Conservation (phyloP, 305 asterid genomes). For the Fraxinus velutina region DNA sequence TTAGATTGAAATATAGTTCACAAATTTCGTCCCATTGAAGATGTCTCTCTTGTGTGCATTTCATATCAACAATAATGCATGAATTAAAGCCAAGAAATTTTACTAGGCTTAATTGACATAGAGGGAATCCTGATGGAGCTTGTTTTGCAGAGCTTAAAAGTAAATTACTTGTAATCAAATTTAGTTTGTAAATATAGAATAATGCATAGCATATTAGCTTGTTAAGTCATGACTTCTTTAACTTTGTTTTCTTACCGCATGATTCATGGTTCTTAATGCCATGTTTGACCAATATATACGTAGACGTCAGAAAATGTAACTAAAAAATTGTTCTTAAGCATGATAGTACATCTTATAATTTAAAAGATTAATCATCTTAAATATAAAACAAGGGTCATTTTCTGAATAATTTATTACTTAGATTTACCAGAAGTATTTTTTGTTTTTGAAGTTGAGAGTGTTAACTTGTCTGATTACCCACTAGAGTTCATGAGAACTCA, state of each 20-base stretch:
- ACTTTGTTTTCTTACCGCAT: not conserved
- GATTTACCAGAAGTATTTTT: not conserved
- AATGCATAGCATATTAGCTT: not conserved
- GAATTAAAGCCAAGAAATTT: not conserved
- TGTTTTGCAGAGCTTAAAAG: not conserved
- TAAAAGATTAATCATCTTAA: not conserved
- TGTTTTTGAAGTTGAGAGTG: not conserved
- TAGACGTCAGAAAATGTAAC: not conserved
- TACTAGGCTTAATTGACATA: not conserved
- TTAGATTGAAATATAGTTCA: not conserved
- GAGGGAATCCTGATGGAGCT: not conserved
- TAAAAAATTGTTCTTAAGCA: not conserved
- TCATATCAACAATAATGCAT: not conserved
- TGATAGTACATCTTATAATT: not conserved
- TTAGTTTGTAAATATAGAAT: not conserved
- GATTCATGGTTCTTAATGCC: not conserved
- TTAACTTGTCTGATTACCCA: not conserved
- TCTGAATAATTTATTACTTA: not conserved
- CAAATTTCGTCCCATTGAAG: not conserved
- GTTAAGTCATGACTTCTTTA: not conserved
- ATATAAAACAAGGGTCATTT: not conserved
- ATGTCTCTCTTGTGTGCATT: not conserved
- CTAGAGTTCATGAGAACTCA: not conserved
- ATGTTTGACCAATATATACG: not conserved
- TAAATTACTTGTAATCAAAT: not conserved